Conservation (phyloP, 345 rosid species). For the Syzygium grande region DNA sequence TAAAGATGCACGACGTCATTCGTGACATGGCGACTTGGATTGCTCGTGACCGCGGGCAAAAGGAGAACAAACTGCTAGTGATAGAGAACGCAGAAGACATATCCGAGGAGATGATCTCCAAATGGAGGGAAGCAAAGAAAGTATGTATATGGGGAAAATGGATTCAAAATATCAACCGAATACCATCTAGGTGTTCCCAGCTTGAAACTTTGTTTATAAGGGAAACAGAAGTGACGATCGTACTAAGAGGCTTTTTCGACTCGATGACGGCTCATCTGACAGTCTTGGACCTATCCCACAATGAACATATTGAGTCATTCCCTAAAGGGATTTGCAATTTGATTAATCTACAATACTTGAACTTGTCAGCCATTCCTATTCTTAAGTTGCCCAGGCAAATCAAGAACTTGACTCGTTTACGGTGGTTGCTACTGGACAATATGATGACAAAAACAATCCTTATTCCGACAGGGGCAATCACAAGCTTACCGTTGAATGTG, state of each 20-base stretch:
- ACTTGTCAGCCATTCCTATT: rapidly evolving
- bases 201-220: neutral
- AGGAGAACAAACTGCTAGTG: neutral
- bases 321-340: neutral
- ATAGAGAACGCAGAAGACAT: neutral
- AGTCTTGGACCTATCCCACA: neutral
- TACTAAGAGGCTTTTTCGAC: neutral
- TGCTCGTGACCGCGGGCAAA: neutral
- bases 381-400: rapidly evolving
- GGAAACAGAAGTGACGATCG: neutral
- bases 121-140: neutral
- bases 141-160: neutral
- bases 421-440: rapidly evolving
- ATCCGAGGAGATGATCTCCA: neutral
- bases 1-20: constrained; percentile 18
- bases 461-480: too few relatives aligned
- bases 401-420: neutral
- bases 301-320: rapidly evolving
- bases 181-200: rapidly evolving
- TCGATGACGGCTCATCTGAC: rapidly evolving
- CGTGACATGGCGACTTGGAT: constrained; percentile 17
- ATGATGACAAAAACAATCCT: rapidly evolving
- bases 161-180: neutral
- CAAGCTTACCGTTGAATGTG: neutral
- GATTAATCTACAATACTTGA: rapidly evolving